Base-by-base conservation (phyloP, 2,329 filamentous ascomycete genomes). In the Cercospora beticola region DNA sequence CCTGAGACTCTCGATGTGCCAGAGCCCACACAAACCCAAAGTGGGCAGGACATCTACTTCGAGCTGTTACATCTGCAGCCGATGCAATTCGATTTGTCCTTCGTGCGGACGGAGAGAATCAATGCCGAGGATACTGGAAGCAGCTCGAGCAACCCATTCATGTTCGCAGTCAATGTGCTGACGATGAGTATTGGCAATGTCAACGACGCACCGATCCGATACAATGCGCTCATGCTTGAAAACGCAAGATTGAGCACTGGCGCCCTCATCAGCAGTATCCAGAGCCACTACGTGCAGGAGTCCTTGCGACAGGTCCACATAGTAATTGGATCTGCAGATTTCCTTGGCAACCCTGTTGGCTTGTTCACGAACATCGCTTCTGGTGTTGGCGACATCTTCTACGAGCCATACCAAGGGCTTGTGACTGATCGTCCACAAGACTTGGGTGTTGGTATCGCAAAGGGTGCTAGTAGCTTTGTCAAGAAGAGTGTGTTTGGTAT, bases 101-200 rank as follows among this genome's bases (percentile, higher is more conserved):
- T 99, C 77, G 96, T 99, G 79, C 90, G 95, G 21, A 99, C 95
- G 0, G 95, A 99, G 79, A 89, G 93, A 10, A 91, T 99, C 82
- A 99, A 99, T 72, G 94, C 92, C 2, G 94, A 98, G 79, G 94
- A 98, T 79, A 96, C 95, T 74, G 91, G 93, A 58, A 93, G 92
- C 58, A 83, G 82, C 14, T 93, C 93, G 1, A 89, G 88, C 52
- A 99, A 97, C 77, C 96, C 96, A 0, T 86, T 99, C 79, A 98
- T 98, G 94, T 99, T 98, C 83, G 94, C 97, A 78, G 89, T 98
- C 79, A 98, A 99, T 77, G 92, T 98, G 73, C 89, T 99, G 84
- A 98, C 96, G 0, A 99, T 99, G 95, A 97, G 95, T 14, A 95
- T 99, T 76, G 95, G 95, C 72, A 99, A 99, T 76, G 93, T 99